Evolutionary conservation across 2,329 filamentous ascomycete genomes (phyloP).

Genomic region (Delphinella strobiligena): DNA sequence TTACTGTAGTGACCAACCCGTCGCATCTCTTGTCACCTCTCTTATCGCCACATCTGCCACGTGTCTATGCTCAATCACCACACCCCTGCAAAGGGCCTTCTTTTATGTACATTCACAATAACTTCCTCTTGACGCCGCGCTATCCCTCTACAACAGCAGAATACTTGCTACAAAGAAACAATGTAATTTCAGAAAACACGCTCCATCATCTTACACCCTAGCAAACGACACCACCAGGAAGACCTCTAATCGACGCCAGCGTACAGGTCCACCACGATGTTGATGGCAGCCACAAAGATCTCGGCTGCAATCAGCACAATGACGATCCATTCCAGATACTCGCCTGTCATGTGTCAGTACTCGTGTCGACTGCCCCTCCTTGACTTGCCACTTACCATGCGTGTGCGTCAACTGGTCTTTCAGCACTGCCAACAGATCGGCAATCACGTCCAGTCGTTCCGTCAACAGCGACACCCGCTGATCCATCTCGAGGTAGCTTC

Average conservation of each 20-base stretch:
- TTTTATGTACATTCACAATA: no score
- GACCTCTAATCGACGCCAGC: slow-evolving; percentile 35
- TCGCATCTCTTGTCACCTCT: no score
- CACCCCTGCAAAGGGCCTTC: no score
- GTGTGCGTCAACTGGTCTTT: slow-evolving; percentile 94
- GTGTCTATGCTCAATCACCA: no score
- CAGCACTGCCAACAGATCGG: slow-evolving; percentile 79
- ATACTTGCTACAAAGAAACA: no score
- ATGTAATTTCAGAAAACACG: no score
- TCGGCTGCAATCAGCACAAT: slow-evolving; percentile 94
- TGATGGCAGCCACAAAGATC: slow-evolving; percentile 73
- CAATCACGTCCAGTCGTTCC: slow-evolving; percentile 84
- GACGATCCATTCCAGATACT: slow-evolving; percentile 49
- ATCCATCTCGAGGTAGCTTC: slow-evolving; percentile 96
- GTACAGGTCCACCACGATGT: slow-evolving; percentile 90
- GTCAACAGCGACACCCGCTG: slow-evolving; percentile 83
- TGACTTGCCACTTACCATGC: slow-evolving; percentile 55
- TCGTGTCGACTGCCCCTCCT: slow-evolving; percentile 66
- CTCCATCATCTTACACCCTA: no score
- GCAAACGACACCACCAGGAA: no score
- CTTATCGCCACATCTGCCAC: no score
- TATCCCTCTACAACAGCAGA: no score
- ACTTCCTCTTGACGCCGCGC: no score
- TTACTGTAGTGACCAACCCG: no score
- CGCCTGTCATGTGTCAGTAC: slow-evolving; percentile 39